Percentiles rank a stretch among this genome's conserved stretches.
Evolutionary conservation across 495 filamentous ascomycete species (phyloP).

Genomic region (Thermothielavioides terrestris): DNA sequence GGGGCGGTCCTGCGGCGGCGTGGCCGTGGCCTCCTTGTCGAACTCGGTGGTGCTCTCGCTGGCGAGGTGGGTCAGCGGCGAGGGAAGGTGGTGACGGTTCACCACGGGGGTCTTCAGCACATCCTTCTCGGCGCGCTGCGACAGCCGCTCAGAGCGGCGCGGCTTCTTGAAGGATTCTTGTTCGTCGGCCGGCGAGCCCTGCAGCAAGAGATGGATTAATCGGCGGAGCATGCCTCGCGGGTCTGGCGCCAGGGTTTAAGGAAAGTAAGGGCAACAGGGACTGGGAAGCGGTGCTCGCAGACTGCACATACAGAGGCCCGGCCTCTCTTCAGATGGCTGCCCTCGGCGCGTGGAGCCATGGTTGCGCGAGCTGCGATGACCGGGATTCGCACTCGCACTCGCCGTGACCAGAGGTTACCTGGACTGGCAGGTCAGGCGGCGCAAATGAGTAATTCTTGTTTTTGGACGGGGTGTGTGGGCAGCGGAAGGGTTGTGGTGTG

Average conservation of each 20-base stretch:
- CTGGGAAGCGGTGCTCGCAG: background rate
- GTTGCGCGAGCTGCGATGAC: slow-evolving; percentile 8
- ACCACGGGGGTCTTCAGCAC: slow-evolving; percentile 48
- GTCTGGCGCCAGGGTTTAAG: slow-evolving; percentile 16
- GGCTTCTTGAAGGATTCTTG: slow-evolving; percentile 54
- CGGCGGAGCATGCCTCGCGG: slow-evolving; percentile 22
- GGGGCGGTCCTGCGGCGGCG: slow-evolving; percentile 55
- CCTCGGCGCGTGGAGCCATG: slow-evolving; percentile 49
- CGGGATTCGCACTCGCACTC: background rate
- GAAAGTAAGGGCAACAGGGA: too few relatives aligned
- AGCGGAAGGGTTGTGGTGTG: slow-evolving; percentile 1
- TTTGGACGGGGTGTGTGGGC: background rate
- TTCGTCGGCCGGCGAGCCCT: slow-evolving; percentile 40
- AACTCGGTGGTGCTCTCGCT: slow-evolving; percentile 49
- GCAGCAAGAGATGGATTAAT: slow-evolving; percentile 24
- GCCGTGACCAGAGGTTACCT: slow-evolving; percentile 1
- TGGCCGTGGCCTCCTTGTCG: slow-evolving; percentile 62
- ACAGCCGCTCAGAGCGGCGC: slow-evolving; percentile 53
- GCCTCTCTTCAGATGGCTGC: slow-evolving; percentile 47
- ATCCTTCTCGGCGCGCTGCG: slow-evolving; percentile 35
- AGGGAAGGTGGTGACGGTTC: slow-evolving; percentile 65
- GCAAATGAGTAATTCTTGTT: slow-evolving; percentile 7
- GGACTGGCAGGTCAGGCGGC: slow-evolving; percentile 5
- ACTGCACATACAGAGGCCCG: slow-evolving; percentile 32
- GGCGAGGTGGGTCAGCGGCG: slow-evolving; percentile 63